Conservation (phyloP, 441 rosid species). For the Euphorbia celastroides region DNA sequence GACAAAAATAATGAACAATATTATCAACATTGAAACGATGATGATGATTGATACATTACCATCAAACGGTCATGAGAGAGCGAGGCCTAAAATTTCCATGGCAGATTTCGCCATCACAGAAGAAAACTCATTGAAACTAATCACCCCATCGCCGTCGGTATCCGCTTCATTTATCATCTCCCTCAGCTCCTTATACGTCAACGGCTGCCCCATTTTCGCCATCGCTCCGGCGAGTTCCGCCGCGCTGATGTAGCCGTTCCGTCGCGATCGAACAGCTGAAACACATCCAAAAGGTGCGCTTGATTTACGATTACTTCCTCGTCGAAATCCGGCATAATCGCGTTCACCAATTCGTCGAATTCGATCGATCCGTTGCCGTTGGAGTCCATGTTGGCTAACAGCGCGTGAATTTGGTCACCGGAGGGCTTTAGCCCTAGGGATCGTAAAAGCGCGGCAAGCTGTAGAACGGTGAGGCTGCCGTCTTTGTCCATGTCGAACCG, state of each 20-base stretch:
- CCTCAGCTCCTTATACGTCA: conserved; percentile 64
- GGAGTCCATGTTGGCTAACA: conserved; percentile 60
- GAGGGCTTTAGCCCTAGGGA: conserved; percentile 54
- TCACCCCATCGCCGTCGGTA: conserved; percentile 78
- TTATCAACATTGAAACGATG: background rate
- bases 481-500: conserved; percentile 74
- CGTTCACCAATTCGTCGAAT: conserved; percentile 61
- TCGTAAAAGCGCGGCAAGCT: conserved; percentile 70
- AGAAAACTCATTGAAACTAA: conserved; percentile 67
- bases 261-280: conserved; percentile 65
- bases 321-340: conserved; percentile 56
- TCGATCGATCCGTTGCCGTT: conserved; percentile 73
- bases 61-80: conserved; percentile 10
- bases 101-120: conserved; percentile 68
- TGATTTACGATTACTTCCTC: conserved; percentile 49
- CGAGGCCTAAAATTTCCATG: conserved; percentile 36
- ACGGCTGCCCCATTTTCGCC: conserved; percentile 77
- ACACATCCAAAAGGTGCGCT: conserved; percentile 54
- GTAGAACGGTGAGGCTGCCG: conserved; percentile 75
- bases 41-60: background rate
- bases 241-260: conserved; percentile 73
- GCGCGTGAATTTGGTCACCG: conserved; percentile 59
- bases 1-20: background rate
- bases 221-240: conserved; percentile 74
- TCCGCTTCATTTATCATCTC: conserved; percentile 92